phyloP scores from a whole-genome alignment of 2,329 filamentous ascomycete genomes.

The Fusarium illudens region DNA sequence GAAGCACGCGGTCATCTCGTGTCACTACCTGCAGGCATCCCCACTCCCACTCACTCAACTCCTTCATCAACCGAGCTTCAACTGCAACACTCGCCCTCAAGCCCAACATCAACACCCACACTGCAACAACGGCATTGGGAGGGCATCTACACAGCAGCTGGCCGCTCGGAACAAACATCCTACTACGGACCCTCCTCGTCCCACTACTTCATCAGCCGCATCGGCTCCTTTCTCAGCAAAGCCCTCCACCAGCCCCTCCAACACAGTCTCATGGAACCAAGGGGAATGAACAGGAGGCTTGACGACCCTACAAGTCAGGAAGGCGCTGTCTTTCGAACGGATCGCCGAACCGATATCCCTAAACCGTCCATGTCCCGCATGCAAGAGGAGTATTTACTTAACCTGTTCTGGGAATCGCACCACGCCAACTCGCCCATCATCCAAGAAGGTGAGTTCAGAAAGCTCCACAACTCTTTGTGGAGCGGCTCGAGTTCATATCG shows the following conservation, averaged over 20 bases:
- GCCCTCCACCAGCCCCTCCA: constrained; percentile 42
- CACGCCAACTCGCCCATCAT: constrained; percentile 18
- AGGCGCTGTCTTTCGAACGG: background rate
- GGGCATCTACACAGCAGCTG: constrained; percentile 32
- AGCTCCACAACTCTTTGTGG: constrained; percentile 52
- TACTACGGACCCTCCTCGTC: constrained; percentile 56
- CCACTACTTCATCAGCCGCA: constrained; percentile 55
- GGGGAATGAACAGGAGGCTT: constrained; percentile 20
- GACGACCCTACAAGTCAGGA: constrained; percentile 5
- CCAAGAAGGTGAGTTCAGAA: background rate
- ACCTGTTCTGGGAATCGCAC: constrained; percentile 56
- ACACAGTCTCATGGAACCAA: constrained; percentile 23
- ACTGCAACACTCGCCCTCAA: constrained; percentile 17
- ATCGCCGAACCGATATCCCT: background rate
- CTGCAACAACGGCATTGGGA: background rate
- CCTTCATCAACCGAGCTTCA: background rate
- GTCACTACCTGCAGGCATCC: background rate
- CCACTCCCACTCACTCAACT: background rate
- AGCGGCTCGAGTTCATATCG: constrained; percentile 32
- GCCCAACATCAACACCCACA: constrained; percentile 28
- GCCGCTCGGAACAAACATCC: constrained; percentile 47
- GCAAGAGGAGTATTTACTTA: constrained; percentile 58
- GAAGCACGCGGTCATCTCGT: background rate
- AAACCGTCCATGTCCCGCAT: constrained; percentile 49
- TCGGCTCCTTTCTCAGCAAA: constrained; percentile 49